Base-by-base conservation (phyloP, 2,329 filamentous ascomycete species). In the Fusarium buharicum region DNA sequence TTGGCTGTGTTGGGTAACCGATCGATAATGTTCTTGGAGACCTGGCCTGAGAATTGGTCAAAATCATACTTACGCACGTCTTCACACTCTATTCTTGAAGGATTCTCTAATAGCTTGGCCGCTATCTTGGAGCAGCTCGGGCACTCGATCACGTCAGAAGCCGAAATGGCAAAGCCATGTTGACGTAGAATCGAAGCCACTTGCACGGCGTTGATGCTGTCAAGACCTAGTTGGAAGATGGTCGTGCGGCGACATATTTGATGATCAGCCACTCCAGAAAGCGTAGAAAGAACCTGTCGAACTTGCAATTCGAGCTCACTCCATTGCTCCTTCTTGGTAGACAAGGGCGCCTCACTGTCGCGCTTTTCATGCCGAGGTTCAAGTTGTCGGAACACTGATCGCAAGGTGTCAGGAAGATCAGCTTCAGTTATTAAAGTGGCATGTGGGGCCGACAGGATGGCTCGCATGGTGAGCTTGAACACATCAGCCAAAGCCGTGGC, bases 201-300 rank as follows among this genome's bases (percentile, higher is more conserved):
- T 70, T 97, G 93, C 6, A 89, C 83, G 1, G 92, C 91, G 58
- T 90, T 93, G 69, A 98, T 95, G 72, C 93, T 97, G 75, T 97
- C 93, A 4, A 97, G 79, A 0, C 94, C 94, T n/a, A 97, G 84
- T 55, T 90, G 87, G 68, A 94, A 96, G 44, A 98, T 92, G 0
- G 91, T 92, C 0, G 87, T 92, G 10, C 83, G 72, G 12, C 81
- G 81, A 4, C 72, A 69, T 41, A 97, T 88, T 0, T 76, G 77
- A 0, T 79, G 68, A 2, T 72, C 52, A 0, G 83, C 72, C 5
- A 83, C 75, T 2, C 80, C 77, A 1, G 90, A 87, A 20, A 95
- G 80, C 7, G 76, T 76, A 0, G 85, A 81, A 16, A 93, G 74
- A 0, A 86, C 78, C 1, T 79, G 70, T 5, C 87, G 83, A 33